A percentile compares a stretch with the other conserved stretches of the same genome.
Evolutionary conservation across 1,284 basidiomycete species (phyloP).

Genomic region (Mycosarcoma mackinlayi): DNA sequence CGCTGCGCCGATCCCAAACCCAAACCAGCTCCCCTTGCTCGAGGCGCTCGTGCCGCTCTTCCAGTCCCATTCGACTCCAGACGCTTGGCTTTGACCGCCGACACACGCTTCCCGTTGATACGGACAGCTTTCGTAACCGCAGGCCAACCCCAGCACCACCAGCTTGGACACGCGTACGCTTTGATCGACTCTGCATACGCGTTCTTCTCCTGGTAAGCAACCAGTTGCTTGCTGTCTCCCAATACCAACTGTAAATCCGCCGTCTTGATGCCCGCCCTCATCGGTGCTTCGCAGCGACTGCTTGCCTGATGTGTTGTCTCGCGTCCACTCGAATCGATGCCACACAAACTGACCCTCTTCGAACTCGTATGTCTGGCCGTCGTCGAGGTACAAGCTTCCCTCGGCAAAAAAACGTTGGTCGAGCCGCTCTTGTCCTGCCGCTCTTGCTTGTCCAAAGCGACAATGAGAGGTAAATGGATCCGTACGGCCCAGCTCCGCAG

Average conservation of each 20-base stretch:
- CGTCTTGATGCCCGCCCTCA: slow-evolving; percentile 30
- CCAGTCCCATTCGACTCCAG: slow-evolving; percentile 47
- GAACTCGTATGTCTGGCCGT: slow-evolving; percentile 86
- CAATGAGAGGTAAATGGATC: slow-evolving; percentile 93
- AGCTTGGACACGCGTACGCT: slow-evolving; percentile 63
- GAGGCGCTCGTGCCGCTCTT: slow-evolving; percentile 37
- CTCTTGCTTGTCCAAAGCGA: slow-evolving; percentile 77
- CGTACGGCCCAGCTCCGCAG: slow-evolving; percentile 85
- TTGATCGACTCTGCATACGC: slow-evolving; percentile 52
- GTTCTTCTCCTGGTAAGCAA: slow-evolving; percentile 38
- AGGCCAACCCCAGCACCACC: slow-evolving; percentile 60
- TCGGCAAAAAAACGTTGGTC: slow-evolving; percentile 70
- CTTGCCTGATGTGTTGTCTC: slow-evolving; percentile 13
- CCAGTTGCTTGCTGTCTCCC: slow-evolving; percentile 44
- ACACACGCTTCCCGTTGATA: slow-evolving; percentile 31
- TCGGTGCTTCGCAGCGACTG: slow-evolving; percentile 42
- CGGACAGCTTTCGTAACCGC: slow-evolving; percentile 36
- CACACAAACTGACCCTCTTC: slow-evolving; percentile 82
- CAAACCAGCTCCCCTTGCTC: slow-evolving; percentile 23
- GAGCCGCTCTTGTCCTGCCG: slow-evolving; percentile 17
- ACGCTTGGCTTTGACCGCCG: slow-evolving; percentile 5
- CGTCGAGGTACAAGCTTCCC: slow-evolving; percentile 94
- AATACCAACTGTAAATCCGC: slow-evolving; percentile 19
- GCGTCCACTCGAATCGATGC: slow-evolving; percentile 55
- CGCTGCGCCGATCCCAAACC: slow-evolving; percentile 25